Base-by-base conservation (phyloP, 768 basidiomycete genomes). In the Termitomyces sp. region DNA sequence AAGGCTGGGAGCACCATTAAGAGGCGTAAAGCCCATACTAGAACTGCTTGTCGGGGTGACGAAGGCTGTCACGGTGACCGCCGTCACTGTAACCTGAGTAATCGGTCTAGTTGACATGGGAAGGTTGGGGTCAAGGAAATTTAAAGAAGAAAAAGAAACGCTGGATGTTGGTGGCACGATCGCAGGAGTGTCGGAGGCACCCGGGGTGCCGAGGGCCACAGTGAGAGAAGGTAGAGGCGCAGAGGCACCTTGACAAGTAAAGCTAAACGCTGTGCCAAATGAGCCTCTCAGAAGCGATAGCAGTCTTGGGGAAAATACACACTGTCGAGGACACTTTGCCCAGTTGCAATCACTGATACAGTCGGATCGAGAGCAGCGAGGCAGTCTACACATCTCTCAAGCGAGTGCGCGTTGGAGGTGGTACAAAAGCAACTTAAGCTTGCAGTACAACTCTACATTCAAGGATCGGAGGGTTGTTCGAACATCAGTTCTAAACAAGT, bases 381-480 rank as follows among this genome's bases (percentile, higher is more conserved):
- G 52, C 74, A 77, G 48, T 72, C 66, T 40, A 75, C 65, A 53
- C 76, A 77, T 2, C 42, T 55, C 33, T 71, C 65, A 9, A 77
- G 60, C 18, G 57, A 46, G 0, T 30, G 52, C 27, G 69, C 67
- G 45, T 70, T 66, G 27, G 62, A 30, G 10, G 54, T 48, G 6
- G 67, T 69, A 43, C 72, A 74, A 5, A 71, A 16, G 52, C 72
- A 74, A 8, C 52, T 47, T 16, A 49, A 59, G 0, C 55, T 61
- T n/a, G n/a, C n/a, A n/a, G 33, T 56, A 50, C 72, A 74, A 14
- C 55, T 59, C 72, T 74, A 40, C n/a, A 13, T 24, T 13, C 13
- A 24, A 20, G 12, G 16, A 42, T 36, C 8, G n/a, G n/a, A 43
- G 37, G 20, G 8, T 22, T 30, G 26, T 27, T 27, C 1, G 2